These are phyloP conservation scores for Tulasnella sp. DNA, from an alignment of 768 basidiomycete genomes.

Conservation along the genomic window DNA sequence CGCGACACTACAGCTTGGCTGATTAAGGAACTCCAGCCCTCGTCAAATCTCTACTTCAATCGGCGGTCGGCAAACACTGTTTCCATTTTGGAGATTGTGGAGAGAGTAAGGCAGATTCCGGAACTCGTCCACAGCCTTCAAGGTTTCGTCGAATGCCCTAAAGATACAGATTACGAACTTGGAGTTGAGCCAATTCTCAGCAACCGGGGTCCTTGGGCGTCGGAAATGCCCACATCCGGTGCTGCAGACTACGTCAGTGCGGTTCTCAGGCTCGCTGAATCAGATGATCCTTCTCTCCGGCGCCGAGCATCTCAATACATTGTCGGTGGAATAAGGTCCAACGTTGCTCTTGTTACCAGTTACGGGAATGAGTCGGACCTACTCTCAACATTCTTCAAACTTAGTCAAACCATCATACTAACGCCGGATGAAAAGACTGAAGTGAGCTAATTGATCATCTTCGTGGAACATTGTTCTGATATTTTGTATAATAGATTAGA, in stretches of 20 bases:
- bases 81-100: neutral
- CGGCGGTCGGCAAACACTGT: neutral
- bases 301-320: neutral
- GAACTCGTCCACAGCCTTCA: neutral
- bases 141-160: neutral
- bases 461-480: neutral
- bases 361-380: too few relatives aligned
- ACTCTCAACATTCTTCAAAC: too few relatives aligned
- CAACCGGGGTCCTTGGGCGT: neutral
- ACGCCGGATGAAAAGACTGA: neutral
- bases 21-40: neutral
- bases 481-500: too few relatives aligned
- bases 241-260: slow-evolving; percentile 43
- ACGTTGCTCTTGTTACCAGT: neutral
- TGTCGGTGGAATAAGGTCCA: neutral
- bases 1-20: neutral
- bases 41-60: neutral
- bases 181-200: neutral
- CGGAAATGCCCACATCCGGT: neutral
- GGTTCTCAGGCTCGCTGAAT: neutral
- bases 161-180: neutral
- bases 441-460: neutral
- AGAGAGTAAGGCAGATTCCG: neutral
- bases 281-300: neutral
- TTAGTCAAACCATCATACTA: too few relatives aligned